phyloP scores from a whole-genome alignment of 257 asterid genomes.

The Scutellaria barbata region DNA sequence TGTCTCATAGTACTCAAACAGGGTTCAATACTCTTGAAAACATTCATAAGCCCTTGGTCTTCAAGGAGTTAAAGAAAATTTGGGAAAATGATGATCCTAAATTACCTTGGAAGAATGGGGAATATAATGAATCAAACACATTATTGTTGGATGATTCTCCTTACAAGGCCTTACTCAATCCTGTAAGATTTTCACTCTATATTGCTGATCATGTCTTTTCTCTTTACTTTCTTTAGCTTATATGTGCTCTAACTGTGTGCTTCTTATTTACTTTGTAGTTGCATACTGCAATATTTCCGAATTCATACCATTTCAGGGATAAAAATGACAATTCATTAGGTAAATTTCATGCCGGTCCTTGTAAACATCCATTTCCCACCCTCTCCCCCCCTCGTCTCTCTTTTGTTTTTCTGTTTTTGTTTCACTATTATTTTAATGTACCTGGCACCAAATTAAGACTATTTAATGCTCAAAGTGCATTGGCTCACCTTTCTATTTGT shows the following conservation, averaged over 20 bases:
- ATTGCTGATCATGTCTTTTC: neutral
- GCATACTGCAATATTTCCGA: slow-evolving; percentile 79
- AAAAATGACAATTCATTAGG: slow-evolving; percentile 70
- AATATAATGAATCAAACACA: slow-evolving; percentile 82
- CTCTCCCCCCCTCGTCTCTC: neutral
- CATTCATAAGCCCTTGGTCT: slow-evolving; percentile 76
- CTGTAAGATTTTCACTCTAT: slow-evolving; percentile 54
- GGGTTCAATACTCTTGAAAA: slow-evolving; percentile 75
- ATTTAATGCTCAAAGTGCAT: neutral
- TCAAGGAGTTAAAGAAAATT: slow-evolving; percentile 74
- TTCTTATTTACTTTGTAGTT: slow-evolving; percentile 46
- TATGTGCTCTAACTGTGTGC: slow-evolving; percentile 28
- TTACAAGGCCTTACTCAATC: slow-evolving; percentile 93
- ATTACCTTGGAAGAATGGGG: slow-evolving; percentile 78
- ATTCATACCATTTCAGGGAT: slow-evolving; percentile 51
- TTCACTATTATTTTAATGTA: neutral
- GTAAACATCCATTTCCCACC: neutral
- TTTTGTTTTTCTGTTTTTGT: neutral
- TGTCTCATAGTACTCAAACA: slow-evolving; percentile 66
- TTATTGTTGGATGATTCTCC: slow-evolving; percentile 94
- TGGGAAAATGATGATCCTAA: slow-evolving; percentile 68
- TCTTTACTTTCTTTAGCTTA: slow-evolving; percentile 14
- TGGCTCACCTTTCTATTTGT: neutral
- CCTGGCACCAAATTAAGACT: neutral
- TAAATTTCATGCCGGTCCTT: slow-evolving; percentile 38